These are phyloP conservation scores for Lipomyces lipofer DNA, from an alignment of 805 yeast genomes.

Conservation along the genomic window DNA sequence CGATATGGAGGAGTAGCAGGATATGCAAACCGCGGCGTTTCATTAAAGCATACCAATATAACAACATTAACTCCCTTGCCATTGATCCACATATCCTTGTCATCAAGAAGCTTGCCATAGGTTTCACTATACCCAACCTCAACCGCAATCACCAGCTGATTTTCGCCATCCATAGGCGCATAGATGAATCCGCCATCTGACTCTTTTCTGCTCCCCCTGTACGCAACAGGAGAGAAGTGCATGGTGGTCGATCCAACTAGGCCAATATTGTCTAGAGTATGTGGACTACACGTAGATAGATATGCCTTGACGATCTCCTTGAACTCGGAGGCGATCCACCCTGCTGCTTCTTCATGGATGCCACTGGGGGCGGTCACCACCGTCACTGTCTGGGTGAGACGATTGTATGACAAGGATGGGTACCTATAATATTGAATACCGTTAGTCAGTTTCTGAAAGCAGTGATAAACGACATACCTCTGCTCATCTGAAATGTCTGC, in stretches of 20 bases:
- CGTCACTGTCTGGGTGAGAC: not conserved
- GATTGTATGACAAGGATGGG: not conserved
- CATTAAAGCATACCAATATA: not conserved
- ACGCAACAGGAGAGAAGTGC: not conserved
- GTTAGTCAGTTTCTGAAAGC: not conserved
- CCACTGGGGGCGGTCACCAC: not conserved
- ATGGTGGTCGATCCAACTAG: not conserved
- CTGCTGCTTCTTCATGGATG: not conserved
- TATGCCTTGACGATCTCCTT: not conserved
- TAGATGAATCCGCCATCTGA: not conserved
- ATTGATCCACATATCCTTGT: not conserved
- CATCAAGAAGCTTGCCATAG: not conserved
- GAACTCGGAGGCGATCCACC: not conserved
- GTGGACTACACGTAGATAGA: not conserved
- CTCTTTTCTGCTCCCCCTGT: not conserved
- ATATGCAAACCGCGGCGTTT: slow-evolving; percentile 1
- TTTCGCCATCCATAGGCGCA: not conserved
- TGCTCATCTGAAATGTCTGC: not conserved
- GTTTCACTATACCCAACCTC: not conserved
- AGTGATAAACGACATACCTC: not conserved
- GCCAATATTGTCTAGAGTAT: not conserved
- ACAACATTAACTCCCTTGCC: not conserved
- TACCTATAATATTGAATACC: not conserved
- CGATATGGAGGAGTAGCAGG: not conserved
- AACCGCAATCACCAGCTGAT: not conserved